Evolutionary conservation across 148 eudicot species (phyloP).

Genomic region (Oxyria digyna): DNA sequence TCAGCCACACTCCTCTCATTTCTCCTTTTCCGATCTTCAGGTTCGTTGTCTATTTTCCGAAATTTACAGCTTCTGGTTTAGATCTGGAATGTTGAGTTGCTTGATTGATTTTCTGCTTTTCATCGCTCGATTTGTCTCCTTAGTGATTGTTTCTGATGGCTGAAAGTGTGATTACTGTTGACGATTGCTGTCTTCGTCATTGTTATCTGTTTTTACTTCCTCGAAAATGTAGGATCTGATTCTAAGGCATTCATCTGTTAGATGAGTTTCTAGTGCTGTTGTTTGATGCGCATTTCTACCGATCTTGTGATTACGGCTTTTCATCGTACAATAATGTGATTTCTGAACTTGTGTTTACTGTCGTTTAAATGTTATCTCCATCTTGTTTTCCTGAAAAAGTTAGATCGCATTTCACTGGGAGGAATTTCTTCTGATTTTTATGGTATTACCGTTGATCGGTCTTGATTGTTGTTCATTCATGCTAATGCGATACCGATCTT

Average conservation of each 20-base stretch:
- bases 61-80: background rate
- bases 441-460: background rate
- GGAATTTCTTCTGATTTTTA: background rate
- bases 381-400: background rate
- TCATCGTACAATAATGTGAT: no score
- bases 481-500: slow-evolving; percentile 2
- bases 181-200: no score
- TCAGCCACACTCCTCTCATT: background rate
- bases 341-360: background rate
- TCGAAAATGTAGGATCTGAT: no score
- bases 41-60: background rate
- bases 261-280: no score
- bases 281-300: no score
- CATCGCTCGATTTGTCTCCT: background rate
- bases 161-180: background rate
- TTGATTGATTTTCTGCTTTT: background rate
- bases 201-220: no score
- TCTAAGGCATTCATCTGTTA: no score
- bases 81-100: background rate
- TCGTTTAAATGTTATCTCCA: background rate
- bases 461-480: background rate
- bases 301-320: no score
- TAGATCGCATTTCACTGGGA: background rate
- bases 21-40: background rate
- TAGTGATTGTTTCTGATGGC: background rate